Evolutionary conservation across 306 rosid genomes (phyloP).

Genomic region (Vicia faba): DNA sequence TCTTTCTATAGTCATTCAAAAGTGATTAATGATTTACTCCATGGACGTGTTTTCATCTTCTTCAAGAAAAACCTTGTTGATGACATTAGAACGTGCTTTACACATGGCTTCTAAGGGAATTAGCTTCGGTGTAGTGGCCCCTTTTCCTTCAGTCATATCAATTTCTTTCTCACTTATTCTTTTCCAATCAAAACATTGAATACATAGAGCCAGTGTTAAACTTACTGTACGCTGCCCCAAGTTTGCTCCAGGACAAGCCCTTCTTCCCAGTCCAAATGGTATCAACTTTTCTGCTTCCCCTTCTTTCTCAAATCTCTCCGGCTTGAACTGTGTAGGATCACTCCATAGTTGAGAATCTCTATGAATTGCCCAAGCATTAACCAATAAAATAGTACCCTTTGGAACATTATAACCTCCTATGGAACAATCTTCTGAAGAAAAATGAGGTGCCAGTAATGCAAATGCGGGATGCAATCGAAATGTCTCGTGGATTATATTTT

Average conservation of each 20-base stretch:
- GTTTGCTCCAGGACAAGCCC: constrained; percentile 38
- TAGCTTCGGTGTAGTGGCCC: constrained; percentile 15
- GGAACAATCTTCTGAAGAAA: constrained; percentile 33
- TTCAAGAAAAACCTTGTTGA: constrained; percentile 2
- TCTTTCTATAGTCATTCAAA: no score
- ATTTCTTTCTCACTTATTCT: constrained; percentile 24
- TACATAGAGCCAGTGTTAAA: constrained; percentile 29
- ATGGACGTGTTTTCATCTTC: neutral
- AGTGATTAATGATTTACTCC: neutral
- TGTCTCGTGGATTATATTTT: constrained; percentile 32
- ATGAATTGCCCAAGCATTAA: constrained; percentile 43
- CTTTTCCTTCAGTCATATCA: constrained; percentile 44
- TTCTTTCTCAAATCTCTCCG: constrained; percentile 43
- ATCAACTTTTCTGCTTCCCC: constrained; percentile 38
- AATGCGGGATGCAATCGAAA: constrained; percentile 36
- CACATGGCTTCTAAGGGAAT: constrained; percentile 38
- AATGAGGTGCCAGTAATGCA: constrained; percentile 35
- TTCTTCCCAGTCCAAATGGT: constrained; percentile 42
- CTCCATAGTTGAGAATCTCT: constrained; percentile 40
- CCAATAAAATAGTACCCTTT: constrained; percentile 30
- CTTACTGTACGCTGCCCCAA: constrained; percentile 36
- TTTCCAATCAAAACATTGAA: constrained; percentile 43
- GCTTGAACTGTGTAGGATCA: constrained; percentile 33
- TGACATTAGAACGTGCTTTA: constrained; percentile 10
- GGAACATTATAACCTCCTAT: constrained; percentile 40